Base-by-base conservation (phyloP, 805 yeast genomes). In the Myxozyma monticola region DNA sequence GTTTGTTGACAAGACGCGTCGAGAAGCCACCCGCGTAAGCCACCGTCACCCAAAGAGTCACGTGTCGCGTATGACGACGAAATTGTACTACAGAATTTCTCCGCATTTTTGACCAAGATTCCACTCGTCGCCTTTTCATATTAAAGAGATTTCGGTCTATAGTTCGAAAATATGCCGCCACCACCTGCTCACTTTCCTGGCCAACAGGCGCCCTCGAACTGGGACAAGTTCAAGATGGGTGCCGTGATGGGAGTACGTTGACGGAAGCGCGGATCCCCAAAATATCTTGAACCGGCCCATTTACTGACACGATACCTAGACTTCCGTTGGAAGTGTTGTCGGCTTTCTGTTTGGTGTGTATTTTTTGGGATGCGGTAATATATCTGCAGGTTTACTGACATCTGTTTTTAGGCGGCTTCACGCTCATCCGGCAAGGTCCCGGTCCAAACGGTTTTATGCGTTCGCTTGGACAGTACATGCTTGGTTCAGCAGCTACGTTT, bases 211-310 rank as follows among this genome's bases (percentile, higher is more conserved):
- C 96, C 95, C 49, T 85, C 96, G 42, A 82, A 85, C 70, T 88
- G 90, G 73, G 96, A 93, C 49, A 93, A 93, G 74, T 87, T 93
- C 80, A 93, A 93, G 73, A 93, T 93, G 98, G 99, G 99, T 48
- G 84, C 89, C 54, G 74, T 91, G 74, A 93, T 93, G 97, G 99
- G 99, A 57, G 81, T 74, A 71, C 49, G 78, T 69, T 18, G 31
- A 28, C 12, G 14, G 9, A 28, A 14, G 9, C 14, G n/a, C n/a
- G n/a, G n/a, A n/a, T n/a, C n/a, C n/a, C n/a, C n/a, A n/a, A n/a
- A n/a, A n/a, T n/a, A n/a, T n/a, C n/a, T n/a, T n/a, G n/a, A n/a
- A n/a, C n/a, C n/a, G n/a, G n/a, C n/a, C n/a, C n/a, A n/a, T n/a
- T n/a, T n/a, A n/a, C n/a, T n/a, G n/a, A n/a, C n/a, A n/a, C n/a